These are phyloP conservation scores for Candida ulmi DNA, from an alignment of 805 yeast species.

Conservation along the genomic window DNA sequence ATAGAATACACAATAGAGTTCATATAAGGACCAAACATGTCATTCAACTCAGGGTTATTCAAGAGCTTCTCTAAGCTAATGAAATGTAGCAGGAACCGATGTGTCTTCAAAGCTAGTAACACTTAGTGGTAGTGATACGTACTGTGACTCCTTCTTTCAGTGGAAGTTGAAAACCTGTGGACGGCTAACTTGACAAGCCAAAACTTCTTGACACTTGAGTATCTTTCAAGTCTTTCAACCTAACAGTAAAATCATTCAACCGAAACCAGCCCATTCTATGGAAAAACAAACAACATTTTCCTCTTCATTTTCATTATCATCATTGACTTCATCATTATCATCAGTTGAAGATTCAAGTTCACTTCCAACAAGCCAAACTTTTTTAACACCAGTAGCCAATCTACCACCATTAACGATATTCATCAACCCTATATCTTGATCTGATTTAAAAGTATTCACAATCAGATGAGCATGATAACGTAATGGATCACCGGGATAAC, in stretches of 20 bases:
- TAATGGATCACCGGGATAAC: conserved; percentile 94
- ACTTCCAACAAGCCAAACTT: conserved; percentile 63
- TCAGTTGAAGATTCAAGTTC: conserved; percentile 35
- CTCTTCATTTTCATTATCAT: conserved; percentile 12
- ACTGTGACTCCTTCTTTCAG: too few relatives aligned
- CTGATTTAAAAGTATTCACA: conserved; percentile 45
- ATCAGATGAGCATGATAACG: conserved; percentile 84
- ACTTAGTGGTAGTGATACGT: too few relatives aligned
- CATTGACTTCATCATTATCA: conserved; percentile 11
- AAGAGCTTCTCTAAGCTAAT: too few relatives aligned
- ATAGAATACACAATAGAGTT: too few relatives aligned
- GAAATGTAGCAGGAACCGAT: too few relatives aligned
- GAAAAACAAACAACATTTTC: conserved; percentile 49
- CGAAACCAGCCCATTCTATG: conserved; percentile 96
- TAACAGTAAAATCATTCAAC: conserved; percentile 35
- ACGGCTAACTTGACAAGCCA: too few relatives aligned
- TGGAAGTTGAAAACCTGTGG: too few relatives aligned
- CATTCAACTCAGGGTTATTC: neutral
- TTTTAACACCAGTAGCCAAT: conserved; percentile 88
- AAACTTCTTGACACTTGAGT: too few relatives aligned
- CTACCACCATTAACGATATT: conserved; percentile 81
- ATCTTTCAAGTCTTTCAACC: too few relatives aligned
- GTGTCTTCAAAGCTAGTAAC: too few relatives aligned
- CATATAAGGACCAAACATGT: too few relatives aligned
- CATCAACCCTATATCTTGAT: conserved; percentile 48